Evolutionary conservation across 2,329 filamentous ascomycete species (phyloP).

Genomic region (Xylariaceae sp.): DNA sequence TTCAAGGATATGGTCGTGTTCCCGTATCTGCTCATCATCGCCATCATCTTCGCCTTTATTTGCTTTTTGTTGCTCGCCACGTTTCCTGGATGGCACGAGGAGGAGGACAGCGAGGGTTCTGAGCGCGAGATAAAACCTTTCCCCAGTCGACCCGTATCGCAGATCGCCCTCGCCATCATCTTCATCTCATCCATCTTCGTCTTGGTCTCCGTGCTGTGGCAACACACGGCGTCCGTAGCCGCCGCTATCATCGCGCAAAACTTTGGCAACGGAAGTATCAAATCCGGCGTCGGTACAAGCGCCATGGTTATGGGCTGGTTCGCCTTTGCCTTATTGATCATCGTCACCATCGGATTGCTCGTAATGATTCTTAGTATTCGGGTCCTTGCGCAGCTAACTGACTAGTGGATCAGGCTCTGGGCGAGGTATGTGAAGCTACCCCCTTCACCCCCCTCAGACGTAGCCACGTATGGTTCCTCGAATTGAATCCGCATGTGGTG

Average conservation of each 20-base stretch:
- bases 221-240: conserved; percentile 93
- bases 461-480: conserved; percentile 1
- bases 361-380: conserved; percentile 96
- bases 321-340: conserved; percentile 84
- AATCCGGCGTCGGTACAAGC: conserved; percentile 49
- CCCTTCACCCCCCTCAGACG: background rate
- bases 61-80: conserved; percentile 92
- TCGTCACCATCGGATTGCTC: conserved; percentile 89
- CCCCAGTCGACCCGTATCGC: conserved; percentile 84
- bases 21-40: conserved; percentile 94
- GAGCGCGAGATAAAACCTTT: conserved; percentile 92
- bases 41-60: conserved; percentile 94
- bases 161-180: conserved; percentile 88
- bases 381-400: conserved; percentile 60
- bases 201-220: conserved; percentile 75
- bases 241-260: conserved; percentile 74
- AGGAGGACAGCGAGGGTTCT: conserved; percentile 71
- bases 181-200: conserved; percentile 69
- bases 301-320: conserved; percentile 99
- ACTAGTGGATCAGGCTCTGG: conserved; percentile 19
- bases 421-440: background rate
- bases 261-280: conserved; percentile 35
- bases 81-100: conserved; percentile 96
- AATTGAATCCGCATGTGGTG: conserved; percentile 6
- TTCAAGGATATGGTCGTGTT: conserved; percentile 99